Evolutionary conservation across 2,329 filamentous ascomycete genomes (phyloP).

Genomic region (Xylaria sp.): DNA sequence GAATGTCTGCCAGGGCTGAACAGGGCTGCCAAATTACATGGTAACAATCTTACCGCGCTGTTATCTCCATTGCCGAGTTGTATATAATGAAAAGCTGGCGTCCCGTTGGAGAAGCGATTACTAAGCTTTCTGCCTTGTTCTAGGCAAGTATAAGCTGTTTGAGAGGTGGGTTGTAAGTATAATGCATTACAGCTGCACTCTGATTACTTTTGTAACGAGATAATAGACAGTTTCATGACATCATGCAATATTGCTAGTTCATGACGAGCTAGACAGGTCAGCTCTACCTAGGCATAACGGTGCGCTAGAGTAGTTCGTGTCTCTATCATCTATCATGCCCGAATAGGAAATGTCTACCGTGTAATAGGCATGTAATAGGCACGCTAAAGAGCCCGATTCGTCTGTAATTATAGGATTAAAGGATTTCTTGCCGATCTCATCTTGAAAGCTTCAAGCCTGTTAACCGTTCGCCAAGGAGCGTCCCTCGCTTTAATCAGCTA

Average conservation of each 20-base stretch:
- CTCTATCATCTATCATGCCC: neutral
- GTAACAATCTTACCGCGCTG: conserved; percentile 20
- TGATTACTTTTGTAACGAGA: neutral
- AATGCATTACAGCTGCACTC: neutral
- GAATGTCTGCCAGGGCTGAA: conserved; percentile 31
- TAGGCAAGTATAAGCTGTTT: neutral
- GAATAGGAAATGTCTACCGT: neutral
- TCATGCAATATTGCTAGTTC: conserved; percentile 28
- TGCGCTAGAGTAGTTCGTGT: neutral
- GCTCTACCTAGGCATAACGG: neutral
- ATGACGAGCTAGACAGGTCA: conserved; percentile 8
- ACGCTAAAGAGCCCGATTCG: conserved; percentile 22
- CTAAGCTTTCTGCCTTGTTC: neutral
- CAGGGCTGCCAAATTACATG: conserved; percentile 27
- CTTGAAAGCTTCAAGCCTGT: neutral
- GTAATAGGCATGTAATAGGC: neutral
- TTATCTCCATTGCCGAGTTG: conserved; percentile 18
- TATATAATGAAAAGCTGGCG: neutral
- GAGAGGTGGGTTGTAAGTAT: neutral
- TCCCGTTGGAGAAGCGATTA: neutral
- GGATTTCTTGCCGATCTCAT: conserved; percentile 3
- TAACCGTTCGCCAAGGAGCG: neutral
- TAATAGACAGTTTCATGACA: conserved; percentile 32
- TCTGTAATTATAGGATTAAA: conserved; percentile 7
- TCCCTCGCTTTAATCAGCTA: neutral